phyloP scores from a whole-genome alignment of 768 basidiomycete genomes.

The Lactifluus piperatus region DNA sequence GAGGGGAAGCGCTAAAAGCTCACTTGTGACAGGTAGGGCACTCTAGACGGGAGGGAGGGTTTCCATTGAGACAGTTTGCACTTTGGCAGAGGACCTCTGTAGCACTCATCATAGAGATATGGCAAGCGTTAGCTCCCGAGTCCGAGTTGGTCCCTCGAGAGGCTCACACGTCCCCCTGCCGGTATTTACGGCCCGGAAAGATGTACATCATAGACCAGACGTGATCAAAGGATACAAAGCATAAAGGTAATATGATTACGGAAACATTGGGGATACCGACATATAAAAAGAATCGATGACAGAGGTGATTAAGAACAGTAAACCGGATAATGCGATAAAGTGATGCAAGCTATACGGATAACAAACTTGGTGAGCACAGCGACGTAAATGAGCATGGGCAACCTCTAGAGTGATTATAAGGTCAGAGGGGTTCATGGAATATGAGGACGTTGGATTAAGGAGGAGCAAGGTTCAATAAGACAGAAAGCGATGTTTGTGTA shows the following conservation, averaged over 20 bases:
- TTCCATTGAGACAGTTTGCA: slow-evolving; percentile 62
- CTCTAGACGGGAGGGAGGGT: slow-evolving; percentile 79
- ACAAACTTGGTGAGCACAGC: slow-evolving; percentile 17
- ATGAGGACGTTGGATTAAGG: slow-evolving; percentile 9
- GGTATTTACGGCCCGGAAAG: slow-evolving; percentile 8
- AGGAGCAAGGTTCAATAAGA: slow-evolving; percentile 4
- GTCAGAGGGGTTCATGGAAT: not conserved
- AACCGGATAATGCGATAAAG: slow-evolving; percentile 13
- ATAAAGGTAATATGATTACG: slow-evolving; percentile 1
- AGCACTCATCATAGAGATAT: slow-evolving; percentile 31
- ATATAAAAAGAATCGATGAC: slow-evolving; percentile 10
- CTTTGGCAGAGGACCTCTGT: slow-evolving; percentile 54
- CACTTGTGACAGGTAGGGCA: slow-evolving; percentile 94
- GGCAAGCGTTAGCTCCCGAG: not conserved
- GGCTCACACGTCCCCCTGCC: not conserved
- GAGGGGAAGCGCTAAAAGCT: slow-evolving; percentile 22
- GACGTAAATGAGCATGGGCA: slow-evolving; percentile 11
- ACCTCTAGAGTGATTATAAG: slow-evolving; percentile 3
- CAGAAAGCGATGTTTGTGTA: slow-evolving; percentile 4
- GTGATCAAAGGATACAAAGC: slow-evolving; percentile 9
- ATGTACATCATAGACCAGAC: not conserved
- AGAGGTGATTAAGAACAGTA: slow-evolving; percentile 8
- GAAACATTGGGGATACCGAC: slow-evolving; percentile 12
- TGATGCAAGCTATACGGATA: slow-evolving; percentile 17
- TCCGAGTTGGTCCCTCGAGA: too few species aligned